These are phyloP conservation scores for Cyberlindnera xishuangbannaensis DNA, from an alignment of 805 yeast species.

Conservation along the genomic window DNA sequence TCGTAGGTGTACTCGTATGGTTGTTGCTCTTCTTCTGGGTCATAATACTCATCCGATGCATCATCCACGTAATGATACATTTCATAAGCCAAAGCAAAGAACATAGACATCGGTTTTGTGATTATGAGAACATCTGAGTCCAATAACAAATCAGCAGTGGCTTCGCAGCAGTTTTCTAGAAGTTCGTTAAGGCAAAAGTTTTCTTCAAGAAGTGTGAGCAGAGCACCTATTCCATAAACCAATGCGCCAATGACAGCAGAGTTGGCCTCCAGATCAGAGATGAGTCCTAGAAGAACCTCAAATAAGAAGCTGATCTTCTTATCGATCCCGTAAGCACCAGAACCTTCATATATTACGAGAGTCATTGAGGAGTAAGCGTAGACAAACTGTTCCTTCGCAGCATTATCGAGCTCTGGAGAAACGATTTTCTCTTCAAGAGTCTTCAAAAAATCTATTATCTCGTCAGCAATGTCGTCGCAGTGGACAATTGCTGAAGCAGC, in stretches of 20 bases:
- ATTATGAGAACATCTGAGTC: slow-evolving; percentile 18
- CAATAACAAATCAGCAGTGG: slow-evolving; percentile 16
- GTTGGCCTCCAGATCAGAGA: slow-evolving; percentile 9
- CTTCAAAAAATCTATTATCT: slow-evolving; percentile 13
- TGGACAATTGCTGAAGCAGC: slow-evolving; percentile 21
- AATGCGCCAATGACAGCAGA: slow-evolving; percentile 15
- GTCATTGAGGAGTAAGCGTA: slow-evolving; percentile 21
- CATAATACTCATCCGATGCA: slow-evolving; percentile 34
- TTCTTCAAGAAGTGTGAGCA: slow-evolving; percentile 17
- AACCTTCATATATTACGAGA: slow-evolving; percentile 20
- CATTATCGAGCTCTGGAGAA: slow-evolving; percentile 11
- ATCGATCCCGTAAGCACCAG: slow-evolving; percentile 26
- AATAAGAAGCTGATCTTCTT: slow-evolving; percentile 13
- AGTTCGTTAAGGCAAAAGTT: slow-evolving; percentile 15
- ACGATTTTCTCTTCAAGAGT: slow-evolving; percentile 18
- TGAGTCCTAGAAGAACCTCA: slow-evolving; percentile 13
- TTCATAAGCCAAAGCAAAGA: slow-evolving; percentile 23
- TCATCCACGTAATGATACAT: slow-evolving; percentile 32
- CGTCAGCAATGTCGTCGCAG: slow-evolving; percentile 20
- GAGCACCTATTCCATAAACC: slow-evolving; percentile 21
- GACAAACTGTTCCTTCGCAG: slow-evolving; percentile 16
- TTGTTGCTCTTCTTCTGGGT: slow-evolving; percentile 38
- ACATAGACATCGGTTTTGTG: slow-evolving; percentile 23
- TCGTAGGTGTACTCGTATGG: slow-evolving; percentile 53
- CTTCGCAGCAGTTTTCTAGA: slow-evolving; percentile 18